phyloP scores from a whole-genome alignment of 345 rosid species.

The Gossypium ekmanianum region DNA sequence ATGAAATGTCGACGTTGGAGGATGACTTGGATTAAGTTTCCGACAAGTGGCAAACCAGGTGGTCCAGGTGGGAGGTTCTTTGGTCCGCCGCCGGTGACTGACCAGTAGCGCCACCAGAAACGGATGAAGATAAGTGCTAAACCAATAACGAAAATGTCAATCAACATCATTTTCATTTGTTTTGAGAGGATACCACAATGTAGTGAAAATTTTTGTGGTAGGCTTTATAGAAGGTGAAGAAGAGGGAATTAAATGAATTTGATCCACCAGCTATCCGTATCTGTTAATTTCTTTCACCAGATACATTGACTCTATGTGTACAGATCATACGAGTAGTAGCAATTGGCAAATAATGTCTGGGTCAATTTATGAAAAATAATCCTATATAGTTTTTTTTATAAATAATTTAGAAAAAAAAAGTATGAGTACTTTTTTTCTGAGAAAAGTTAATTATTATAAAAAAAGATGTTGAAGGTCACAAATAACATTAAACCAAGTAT shows the following conservation, averaged over 20 bases:
- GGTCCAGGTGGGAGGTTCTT: constrained; percentile 79
- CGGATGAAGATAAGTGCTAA: constrained; percentile 38
- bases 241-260: constrained; percentile 11
- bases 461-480: too few relatives aligned
- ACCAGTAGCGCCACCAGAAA: constrained; percentile 53
- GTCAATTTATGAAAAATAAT: neutral
- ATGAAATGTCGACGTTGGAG: constrained; percentile 77
- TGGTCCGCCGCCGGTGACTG: constrained; percentile 15
- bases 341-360: neutral
- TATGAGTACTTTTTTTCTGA: too few relatives aligned
- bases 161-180: constrained; percentile 39
- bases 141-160: constrained; percentile 47
- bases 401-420: too few relatives aligned
- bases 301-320: neutral
- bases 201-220: neutral
- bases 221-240: constrained; percentile 7
- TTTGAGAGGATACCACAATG: neutral
- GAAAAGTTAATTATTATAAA: too few relatives aligned
- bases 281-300: neutral
- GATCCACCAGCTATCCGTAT: constrained; percentile 11
- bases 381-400: too few relatives aligned
- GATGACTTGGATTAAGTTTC: constrained; percentile 70
- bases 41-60: constrained; percentile 82
- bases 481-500: too few relatives aligned
- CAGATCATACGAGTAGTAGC: neutral